phyloP scores from a whole-genome alignment of 2,329 filamentous ascomycete species.

The Colletotrichum caudatum region DNA sequence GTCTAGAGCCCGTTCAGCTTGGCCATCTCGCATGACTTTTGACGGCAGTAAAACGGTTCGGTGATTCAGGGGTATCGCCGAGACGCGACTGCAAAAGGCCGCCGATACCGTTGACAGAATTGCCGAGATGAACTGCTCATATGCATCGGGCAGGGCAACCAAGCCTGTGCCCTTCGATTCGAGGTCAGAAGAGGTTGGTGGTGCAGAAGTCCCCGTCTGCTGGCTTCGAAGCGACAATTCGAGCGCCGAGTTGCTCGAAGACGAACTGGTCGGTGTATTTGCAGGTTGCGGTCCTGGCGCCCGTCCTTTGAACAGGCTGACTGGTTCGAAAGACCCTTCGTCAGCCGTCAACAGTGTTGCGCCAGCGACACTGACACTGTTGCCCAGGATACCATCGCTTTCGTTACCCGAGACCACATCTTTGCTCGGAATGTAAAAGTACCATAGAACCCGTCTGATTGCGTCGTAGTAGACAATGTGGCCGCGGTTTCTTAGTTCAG shows the following conservation, averaged over 20 bases:
- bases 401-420: constrained; percentile 47
- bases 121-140: constrained; percentile 68
- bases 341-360: constrained; percentile 59
- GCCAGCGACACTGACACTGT: constrained; percentile 58
- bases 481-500: constrained; percentile 63
- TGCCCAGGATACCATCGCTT: constrained; percentile 49
- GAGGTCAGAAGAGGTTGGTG: constrained; percentile 47
- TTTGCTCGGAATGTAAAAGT: constrained; percentile 62
- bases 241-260: constrained; percentile 55
- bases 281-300: constrained; percentile 53
- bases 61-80: constrained; percentile 65
- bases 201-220: constrained; percentile 39
- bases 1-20: constrained; percentile 22
- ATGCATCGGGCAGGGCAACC: constrained; percentile 58
- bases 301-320: constrained; percentile 60
- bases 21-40: constrained; percentile 35
- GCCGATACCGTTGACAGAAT: constrained; percentile 63
- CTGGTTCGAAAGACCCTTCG: constrained; percentile 64
- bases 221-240: constrained; percentile 53
- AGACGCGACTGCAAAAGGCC: constrained; percentile 61
- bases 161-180: constrained; percentile 49
- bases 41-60: constrained; percentile 61
- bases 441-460: constrained; percentile 64
- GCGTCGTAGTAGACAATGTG: constrained; percentile 66
- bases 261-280: constrained; percentile 61